These are phyloP conservation scores for Vitis vinifera DNA, from an alignment of 164 flowering plant genomes.

Conservation along the genomic window ASM3070453v1 NC_081818.1:1777001-1777500, in stretches of 20 bases:
- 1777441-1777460: conserved; percentile 41
- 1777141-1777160: no score
- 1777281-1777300: conserved; percentile 38
- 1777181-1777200: neutral
- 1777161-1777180: neutral
- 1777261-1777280: conserved; percentile 40
- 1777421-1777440: conserved; percentile 36
- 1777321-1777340: conserved; percentile 41
- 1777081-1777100: neutral
- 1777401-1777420: conserved; percentile 24
- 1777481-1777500: no score
- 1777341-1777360: conserved; percentile 50
- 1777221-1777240: neutral
- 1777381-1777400: conserved; percentile 34
- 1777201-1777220: no score
- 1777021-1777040: conserved; percentile 41
- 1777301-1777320: conserved; percentile 38
- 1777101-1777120: neutral
- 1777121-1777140: neutral
- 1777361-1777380: conserved; percentile 46
- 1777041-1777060: neutral
- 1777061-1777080: neutral
- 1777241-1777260: conserved; percentile 33
- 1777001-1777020: conserved; percentile 32
- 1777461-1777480: conserved; percentile 12